Conservation (phyloP, 2,329 filamentous ascomycete species). For the Fusarium sororula region DNA sequence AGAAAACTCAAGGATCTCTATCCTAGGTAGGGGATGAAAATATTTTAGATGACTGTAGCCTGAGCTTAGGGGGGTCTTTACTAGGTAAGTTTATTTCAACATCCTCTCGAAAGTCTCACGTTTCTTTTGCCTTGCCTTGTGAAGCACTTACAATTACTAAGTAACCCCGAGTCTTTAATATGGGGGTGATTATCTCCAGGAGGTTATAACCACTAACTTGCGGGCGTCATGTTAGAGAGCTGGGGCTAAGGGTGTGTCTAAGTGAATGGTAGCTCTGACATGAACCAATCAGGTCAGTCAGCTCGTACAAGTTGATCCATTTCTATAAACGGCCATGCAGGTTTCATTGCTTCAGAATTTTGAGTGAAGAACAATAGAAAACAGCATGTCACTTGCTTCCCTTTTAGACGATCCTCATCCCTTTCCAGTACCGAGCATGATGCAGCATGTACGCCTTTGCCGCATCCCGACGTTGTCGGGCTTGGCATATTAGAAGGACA, state of each 20-base stretch:
- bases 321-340: neutral
- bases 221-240: neutral
- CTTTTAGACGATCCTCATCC: neutral
- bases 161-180: neutral
- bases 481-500: neutral
- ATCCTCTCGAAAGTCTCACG: neutral
- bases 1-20: neutral
- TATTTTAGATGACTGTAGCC: neutral
- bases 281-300: neutral
- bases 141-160: neutral
- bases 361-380: neutral
- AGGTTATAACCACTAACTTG: neutral
- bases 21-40: neutral
- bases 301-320: neutral
- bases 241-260: neutral
- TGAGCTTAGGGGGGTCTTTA: neutral
- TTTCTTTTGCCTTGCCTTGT: neutral
- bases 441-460: neutral
- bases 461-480: neutral
- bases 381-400: neutral
- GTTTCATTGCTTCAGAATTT: neutral
- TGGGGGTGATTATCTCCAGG: neutral
- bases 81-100: neutral
- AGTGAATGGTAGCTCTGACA: neutral
- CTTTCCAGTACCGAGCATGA: neutral